These are phyloP conservation scores for Calcarisporium arbuscula DNA, from an alignment of 2,329 filamentous ascomycete species.

Conservation along the genomic window DNA sequence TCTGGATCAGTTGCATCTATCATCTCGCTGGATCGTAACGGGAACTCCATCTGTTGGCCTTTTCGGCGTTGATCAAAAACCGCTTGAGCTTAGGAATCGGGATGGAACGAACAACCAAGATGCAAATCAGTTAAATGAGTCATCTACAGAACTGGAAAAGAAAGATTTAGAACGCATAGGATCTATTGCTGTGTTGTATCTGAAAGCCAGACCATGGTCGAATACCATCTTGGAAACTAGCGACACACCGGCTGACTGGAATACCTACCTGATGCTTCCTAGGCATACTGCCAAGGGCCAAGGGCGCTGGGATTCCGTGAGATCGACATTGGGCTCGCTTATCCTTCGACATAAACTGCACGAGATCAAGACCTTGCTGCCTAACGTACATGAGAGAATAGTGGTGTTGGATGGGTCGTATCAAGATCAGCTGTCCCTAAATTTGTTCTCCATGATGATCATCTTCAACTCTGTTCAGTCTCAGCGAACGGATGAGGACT, in stretches of 20 bases:
- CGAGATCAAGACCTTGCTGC: slow-evolving; percentile 64
- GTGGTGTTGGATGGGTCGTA: slow-evolving; percentile 74
- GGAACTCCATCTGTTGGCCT: slow-evolving; percentile 83
- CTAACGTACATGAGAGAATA: slow-evolving; percentile 64
- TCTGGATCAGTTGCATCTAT: slow-evolving; percentile 51
- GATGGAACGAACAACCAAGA: slow-evolving; percentile 17
- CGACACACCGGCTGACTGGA: slow-evolving; percentile 61
- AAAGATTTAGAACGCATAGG: slow-evolving; percentile 63
- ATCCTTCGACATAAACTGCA: slow-evolving; percentile 74
- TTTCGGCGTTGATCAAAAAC: slow-evolving; percentile 52
- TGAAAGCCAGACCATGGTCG: slow-evolving; percentile 74
- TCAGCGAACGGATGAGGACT: slow-evolving; percentile 75
- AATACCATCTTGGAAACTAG: slow-evolving; percentile 49
- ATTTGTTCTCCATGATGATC: slow-evolving; percentile 78
- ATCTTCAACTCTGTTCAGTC: slow-evolving; percentile 85
- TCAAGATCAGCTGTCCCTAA: slow-evolving; percentile 77
- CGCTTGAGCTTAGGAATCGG: neutral
- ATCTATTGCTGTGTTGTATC: slow-evolving; percentile 60
- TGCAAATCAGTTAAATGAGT: slow-evolving; percentile 15
- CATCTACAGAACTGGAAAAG: slow-evolving; percentile 44
- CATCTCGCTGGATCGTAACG: slow-evolving; percentile 81
- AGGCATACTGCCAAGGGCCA: slow-evolving; percentile 43
- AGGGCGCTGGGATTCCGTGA: slow-evolving; percentile 57
- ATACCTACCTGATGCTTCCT: slow-evolving; percentile 60
- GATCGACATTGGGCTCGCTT: slow-evolving; percentile 65